Base-by-base conservation (phyloP, 345 rosid species). In the Rhodamnia rubescens region DNA sequence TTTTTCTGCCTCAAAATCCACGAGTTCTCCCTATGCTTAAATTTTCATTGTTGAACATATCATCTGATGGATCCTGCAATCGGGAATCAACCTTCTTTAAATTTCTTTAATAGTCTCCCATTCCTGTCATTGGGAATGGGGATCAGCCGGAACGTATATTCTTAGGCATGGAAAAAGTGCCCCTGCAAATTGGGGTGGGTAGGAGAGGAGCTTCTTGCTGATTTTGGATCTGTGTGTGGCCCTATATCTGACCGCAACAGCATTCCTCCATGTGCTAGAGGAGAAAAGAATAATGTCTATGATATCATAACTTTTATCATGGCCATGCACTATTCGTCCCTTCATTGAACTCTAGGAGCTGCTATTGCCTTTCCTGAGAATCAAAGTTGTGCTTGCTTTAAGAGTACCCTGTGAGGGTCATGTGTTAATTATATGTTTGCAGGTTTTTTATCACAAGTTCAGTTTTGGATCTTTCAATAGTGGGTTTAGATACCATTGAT, bases 381-480 rank as follows among this genome's bases (percentile, higher is more conserved):
- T 83, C 58, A 51, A 53, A 44, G 56, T 82, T 51, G 44, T 51
- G 51, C 58, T n/a, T 54, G 36, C 44, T 26, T 82, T 29, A 82
- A 82, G 57, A 51, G 26, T 53, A 81, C 32, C 26, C 44, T 55
- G 27, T 40, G 40, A 29, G 84, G 56, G 44, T 83, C 58, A 53
- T 4, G 20, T 29, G 42, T 18, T 64, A 53, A 29, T 53, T 82
- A 14, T 85, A 75, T 84, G 78, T 74, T 91, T 92, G 91, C 93
- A 96, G 98, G 94, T 96, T 96, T 88, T 95, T 96, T 91, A 94
- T 96, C 86, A 95, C 98, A 74, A 95, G 98, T 88, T 92, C 98
- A 26, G 91, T 95, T 90, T 91, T 95, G 87, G 98, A 95, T 90
- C 98, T 97, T 84, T 93, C 99, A 82, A 95, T 97, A 85, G 96